phyloP scores from a whole-genome alignment of 371 early-diverging fungal genomes.

The Saksenaea vasiformis region DNA sequence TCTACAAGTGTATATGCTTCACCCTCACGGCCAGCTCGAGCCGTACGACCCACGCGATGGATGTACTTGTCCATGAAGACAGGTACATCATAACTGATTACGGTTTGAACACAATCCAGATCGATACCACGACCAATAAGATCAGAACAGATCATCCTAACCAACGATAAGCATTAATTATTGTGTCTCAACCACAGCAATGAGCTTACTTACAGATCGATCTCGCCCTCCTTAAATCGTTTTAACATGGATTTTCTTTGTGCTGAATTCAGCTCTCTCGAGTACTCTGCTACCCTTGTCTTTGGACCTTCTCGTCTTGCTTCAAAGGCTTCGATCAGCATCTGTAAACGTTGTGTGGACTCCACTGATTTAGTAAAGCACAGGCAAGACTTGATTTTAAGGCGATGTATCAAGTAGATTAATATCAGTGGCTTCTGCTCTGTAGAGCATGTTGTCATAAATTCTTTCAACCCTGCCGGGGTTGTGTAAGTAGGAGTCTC shows the following conservation, averaged over 20 bases:
- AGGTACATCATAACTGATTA: conserved; percentile 96
- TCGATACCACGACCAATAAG: conserved; percentile 96
- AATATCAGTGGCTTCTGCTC: conserved; percentile 77
- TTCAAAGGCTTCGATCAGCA: conserved; percentile 66
- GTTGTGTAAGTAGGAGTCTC: conserved; percentile 55
- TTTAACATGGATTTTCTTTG: conserved; percentile 70
- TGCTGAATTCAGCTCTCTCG: conserved; percentile 76
- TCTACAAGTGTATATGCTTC: conserved; percentile 88
- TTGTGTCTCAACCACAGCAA: not conserved
- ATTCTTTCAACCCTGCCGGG: conserved; percentile 71
- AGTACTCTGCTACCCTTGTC: conserved; percentile 73
- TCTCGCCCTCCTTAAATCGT: conserved; percentile 69
- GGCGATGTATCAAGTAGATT: conserved; percentile 73
- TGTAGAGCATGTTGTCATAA: conserved; percentile 61
- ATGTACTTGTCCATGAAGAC: conserved; percentile 88
- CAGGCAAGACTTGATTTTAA: conserved; percentile 67
- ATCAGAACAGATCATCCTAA: conserved; percentile 89
- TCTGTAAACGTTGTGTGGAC: conserved; percentile 76
- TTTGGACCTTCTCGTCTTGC: conserved; percentile 26
- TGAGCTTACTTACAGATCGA: conserved; percentile 58
- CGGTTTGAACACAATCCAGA: conserved; percentile 77
- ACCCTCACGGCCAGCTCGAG: conserved; percentile 93
- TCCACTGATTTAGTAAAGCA: conserved; percentile 91
- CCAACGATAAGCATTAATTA: not conserved
- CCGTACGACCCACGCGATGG: conserved; percentile 99